These are phyloP conservation scores for Penicillium sp. DNA, from an alignment of 2,329 filamentous ascomycete genomes.

Conservation along the genomic window DNA sequence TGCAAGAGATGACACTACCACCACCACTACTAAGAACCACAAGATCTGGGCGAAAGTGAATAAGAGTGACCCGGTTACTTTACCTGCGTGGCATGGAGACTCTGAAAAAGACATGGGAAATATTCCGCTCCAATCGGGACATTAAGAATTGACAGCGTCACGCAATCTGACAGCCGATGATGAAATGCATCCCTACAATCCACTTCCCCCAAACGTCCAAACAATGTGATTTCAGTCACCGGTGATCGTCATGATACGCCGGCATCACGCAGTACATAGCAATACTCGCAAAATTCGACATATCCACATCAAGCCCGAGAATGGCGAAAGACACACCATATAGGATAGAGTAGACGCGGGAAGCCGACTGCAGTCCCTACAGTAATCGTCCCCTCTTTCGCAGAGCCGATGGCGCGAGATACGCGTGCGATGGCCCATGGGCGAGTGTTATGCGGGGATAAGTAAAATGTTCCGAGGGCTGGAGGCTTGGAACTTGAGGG, in stretches of 20 bases:
- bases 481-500: neutral
- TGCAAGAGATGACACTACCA: too few species aligned
- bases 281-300: neutral
- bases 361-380: neutral
- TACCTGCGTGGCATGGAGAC: too few species aligned
- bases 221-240: neutral
- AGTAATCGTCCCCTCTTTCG: neutral
- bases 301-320: conserved; percentile 11
- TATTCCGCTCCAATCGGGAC: neutral
- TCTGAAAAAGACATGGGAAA: neutral
- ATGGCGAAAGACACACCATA: conserved; percentile 21
- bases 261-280: neutral
- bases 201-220: neutral
- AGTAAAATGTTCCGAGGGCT: neutral
- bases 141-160: conserved; percentile 6
- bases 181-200: conserved; percentile 6
- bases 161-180: conserved; percentile 18
- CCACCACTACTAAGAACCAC: too few species aligned
- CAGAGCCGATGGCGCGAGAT: conserved; percentile 15
- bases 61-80: too few species aligned
- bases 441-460: conserved; percentile 4
- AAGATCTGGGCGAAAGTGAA: too few species aligned
- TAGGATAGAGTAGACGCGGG: neutral
- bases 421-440: conserved; percentile 8
- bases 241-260: neutral